Conservation (phyloP, 1,284 basidiomycete species). For the Xerocomus nothofagi region DNA sequence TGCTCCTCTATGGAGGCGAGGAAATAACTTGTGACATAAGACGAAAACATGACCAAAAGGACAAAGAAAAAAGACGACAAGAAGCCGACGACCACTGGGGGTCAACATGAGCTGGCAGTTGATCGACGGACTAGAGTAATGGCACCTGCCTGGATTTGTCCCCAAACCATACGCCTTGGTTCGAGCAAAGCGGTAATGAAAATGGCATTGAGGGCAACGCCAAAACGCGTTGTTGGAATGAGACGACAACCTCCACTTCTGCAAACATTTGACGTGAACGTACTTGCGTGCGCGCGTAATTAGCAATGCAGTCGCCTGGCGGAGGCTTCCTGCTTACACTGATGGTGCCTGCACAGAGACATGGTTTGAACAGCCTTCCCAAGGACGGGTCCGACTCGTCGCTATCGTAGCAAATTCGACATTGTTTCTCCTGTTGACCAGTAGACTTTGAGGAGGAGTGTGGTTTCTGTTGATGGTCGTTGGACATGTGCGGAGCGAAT, state of each 20-base stretch:
- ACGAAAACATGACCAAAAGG: conserved; percentile 64
- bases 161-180: conserved; percentile 69
- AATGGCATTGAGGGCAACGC: conserved; percentile 73
- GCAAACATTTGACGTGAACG: conserved; percentile 75
- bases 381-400: conserved; percentile 50
- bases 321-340: conserved; percentile 53
- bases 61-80: conserved; percentile 67
- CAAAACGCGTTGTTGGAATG: conserved; percentile 62
- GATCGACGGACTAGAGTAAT: not conserved
- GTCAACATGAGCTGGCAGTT: conserved; percentile 13
- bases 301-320: conserved; percentile 12
- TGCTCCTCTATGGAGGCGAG: conserved; percentile 42
- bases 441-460: conserved; percentile 3
- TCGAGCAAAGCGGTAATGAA: conserved; percentile 69
- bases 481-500: conserved; percentile 11
- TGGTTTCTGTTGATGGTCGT: conserved; percentile 17
- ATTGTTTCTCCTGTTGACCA: conserved; percentile 52
- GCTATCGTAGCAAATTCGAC: conserved; percentile 76
- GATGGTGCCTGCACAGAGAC: conserved; percentile 77
- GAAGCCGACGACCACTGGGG: conserved; percentile 61
- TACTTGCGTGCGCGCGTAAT: conserved; percentile 43
- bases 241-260: conserved; percentile 67
- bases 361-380: conserved; percentile 73
- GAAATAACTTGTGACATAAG: conserved; percentile 68
- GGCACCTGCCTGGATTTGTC: conserved; percentile 61